Conservation (phyloP, 257 asterid genomes). For the Nicotiana knightiana region DNA sequence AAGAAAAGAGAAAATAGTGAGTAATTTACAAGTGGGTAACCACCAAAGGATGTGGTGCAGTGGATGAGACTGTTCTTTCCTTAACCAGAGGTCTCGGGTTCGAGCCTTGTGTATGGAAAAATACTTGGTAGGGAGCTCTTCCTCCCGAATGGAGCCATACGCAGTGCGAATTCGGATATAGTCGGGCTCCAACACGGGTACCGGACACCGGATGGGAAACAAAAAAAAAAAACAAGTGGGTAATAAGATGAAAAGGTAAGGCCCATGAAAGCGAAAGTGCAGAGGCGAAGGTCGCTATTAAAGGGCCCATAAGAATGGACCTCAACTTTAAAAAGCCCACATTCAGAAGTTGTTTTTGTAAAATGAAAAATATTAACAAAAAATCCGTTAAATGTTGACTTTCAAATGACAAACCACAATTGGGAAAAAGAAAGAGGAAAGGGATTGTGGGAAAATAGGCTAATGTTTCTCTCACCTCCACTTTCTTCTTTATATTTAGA, state of each 20-base stretch:
- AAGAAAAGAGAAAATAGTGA: background rate
- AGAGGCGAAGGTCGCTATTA: background rate
- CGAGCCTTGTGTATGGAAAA: too few species aligned
- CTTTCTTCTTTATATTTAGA: conserved; percentile 9
- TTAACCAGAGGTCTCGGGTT: too few species aligned
- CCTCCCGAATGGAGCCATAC: too few species aligned
- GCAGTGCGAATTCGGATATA: too few species aligned
- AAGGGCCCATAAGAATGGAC: conserved; percentile 15
- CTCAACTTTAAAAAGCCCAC: conserved; percentile 9
- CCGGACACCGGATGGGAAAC: too few species aligned
- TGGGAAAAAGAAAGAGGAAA: background rate
- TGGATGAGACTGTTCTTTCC: too few species aligned
- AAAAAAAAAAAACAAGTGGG: conserved; percentile 1
- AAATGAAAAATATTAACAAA: background rate
- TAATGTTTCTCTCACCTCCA: conserved; percentile 14
- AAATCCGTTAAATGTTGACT: conserved; percentile 6
- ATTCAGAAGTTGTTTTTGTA: background rate
- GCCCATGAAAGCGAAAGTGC: conserved; percentile 17
- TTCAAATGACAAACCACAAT: conserved; percentile 6
- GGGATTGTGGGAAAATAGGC: conserved; percentile 12
- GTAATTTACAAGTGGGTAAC: conserved; percentile 9
- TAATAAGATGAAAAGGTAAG: background rate
- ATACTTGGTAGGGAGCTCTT: too few species aligned
- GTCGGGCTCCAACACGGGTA: too few species aligned
- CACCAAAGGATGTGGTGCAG: too few species aligned